Evolutionary conservation across 2,329 filamentous ascomycete species (phyloP).

Genomic region (Aspergillus sp.): DNA sequence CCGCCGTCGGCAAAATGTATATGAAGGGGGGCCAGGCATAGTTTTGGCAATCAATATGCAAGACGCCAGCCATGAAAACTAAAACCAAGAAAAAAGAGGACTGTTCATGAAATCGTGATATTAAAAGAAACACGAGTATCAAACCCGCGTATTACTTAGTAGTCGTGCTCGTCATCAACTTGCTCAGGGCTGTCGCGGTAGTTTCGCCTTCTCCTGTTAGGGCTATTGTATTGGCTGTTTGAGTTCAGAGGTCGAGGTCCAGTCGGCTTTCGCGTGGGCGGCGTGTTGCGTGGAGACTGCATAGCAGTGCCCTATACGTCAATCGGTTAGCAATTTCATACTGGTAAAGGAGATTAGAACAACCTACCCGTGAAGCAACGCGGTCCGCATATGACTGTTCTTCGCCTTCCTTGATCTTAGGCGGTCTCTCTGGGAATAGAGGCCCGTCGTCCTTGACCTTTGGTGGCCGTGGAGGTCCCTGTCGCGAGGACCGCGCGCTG

Average conservation of each 20-base stretch:
- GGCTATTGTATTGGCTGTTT: conserved; percentile 36
- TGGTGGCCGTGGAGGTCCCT: conserved; percentile 51
- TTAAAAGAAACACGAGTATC: conserved; percentile 14
- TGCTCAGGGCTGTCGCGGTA: conserved; percentile 44
- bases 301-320: conserved; percentile 30
- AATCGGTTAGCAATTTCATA: background rate
- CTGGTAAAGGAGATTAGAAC: background rate
- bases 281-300: conserved; percentile 31
- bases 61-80: conserved; percentile 15
- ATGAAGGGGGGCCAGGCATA: background rate
- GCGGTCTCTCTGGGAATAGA: conserved; percentile 54
- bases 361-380: conserved; percentile 39
- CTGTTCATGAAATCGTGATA: conserved; percentile 19
- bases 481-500: conserved; percentile 29
- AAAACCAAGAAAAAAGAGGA: conserved; percentile 5
- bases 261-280: conserved; percentile 47
- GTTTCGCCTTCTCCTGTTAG: conserved; percentile 36
- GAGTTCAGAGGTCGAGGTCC: conserved; percentile 49
- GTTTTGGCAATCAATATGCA: conserved; percentile 18
- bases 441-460: conserved; percentile 59
- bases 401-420: conserved; percentile 39
- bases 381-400: conserved; percentile 42
- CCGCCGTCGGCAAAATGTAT: conserved; percentile 2
- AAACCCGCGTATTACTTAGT: conserved; percentile 25
- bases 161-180: conserved; percentile 40